Conservation (phyloP, 2,329 filamentous ascomycete genomes). For the Xylaria sp. region DNA sequence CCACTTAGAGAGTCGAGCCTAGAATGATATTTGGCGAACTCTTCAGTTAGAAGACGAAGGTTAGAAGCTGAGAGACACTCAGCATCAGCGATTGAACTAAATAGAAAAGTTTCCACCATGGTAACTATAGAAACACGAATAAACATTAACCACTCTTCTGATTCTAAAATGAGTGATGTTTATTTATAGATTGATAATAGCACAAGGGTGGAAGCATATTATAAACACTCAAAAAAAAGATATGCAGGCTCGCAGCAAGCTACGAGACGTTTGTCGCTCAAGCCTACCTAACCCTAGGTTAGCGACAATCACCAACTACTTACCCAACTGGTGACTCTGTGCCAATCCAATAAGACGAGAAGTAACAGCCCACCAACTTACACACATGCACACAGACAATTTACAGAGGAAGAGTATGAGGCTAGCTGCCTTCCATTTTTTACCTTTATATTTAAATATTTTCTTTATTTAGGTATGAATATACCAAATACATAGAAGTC, state of each 20-base stretch:
- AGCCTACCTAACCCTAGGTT: too few relatives aligned
- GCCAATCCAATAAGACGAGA: too few relatives aligned
- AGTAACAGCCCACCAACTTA: too few relatives aligned
- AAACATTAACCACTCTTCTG: neutral
- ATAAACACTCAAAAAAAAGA: too few relatives aligned
- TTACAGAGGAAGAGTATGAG: too few relatives aligned
- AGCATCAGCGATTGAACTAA: neutral
- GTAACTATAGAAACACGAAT: neutral
- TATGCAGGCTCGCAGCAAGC: neutral
- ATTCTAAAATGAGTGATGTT: too few relatives aligned
- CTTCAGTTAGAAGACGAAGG: neutral
- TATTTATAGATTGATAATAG: too few relatives aligned
- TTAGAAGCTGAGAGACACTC: neutral
- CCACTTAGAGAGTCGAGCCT: constrained; percentile 35
- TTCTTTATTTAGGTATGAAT: neutral
- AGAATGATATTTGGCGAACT: neutral
- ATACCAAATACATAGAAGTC: neutral
- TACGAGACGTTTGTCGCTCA: too few relatives aligned
- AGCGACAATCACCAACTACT: too few relatives aligned
- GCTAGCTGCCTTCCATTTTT: too few relatives aligned
- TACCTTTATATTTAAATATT: neutral
- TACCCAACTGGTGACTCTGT: too few relatives aligned
- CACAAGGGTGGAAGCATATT: neutral
- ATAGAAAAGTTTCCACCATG: neutral
- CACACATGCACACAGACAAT: too few relatives aligned